Base-by-base conservation (phyloP, 805 yeast species). In the Candida boidinii region DNA sequence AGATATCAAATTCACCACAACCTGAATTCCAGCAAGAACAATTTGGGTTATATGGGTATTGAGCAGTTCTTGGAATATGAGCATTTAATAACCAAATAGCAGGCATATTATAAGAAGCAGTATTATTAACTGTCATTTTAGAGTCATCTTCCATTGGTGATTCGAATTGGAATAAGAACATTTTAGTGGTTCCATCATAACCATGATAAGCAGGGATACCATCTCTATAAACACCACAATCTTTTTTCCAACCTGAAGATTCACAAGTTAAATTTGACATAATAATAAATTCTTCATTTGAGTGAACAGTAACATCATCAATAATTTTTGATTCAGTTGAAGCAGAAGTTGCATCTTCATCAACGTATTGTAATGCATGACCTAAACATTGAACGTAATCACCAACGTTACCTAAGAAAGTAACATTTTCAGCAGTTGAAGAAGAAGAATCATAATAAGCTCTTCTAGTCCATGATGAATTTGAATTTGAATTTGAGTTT, bases 21-120 rank as follows among this genome's bases (percentile, higher is more conserved):
- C 88, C 90, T 19, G 79, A 67, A 28, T 70, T 62, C 88, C 88
- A 80, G 48, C 86, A 76, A 6, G 86, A 78, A 54, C 87, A 80
- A 49, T 73, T 74, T 23, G 61, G 58, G 42, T 73, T 73, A 5
- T 58, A 39, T 30, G 79, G 75, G 50, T 79, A 80, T 55, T 80
- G 87, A 3, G 87, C 60, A 14, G 87, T 79, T 63, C 88, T 69
- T 42, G 86, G 80, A 37, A 80, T 78, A 43, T 74, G 68, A 20
- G 84, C 79, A 43, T 80, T 79, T 48, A 80, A 60, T 39, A 80
- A 60, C 88, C 88, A 80, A 44, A 79, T 79, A 15, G 85, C 87
- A 8, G 88, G 85, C 76, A 79, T 59, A 53, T 81, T 70, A 48
- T 66, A 79, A 36, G 52, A 49, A 5, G 59, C 40, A 9, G 61